These are phyloP conservation scores for Coriaria nepalensis DNA, from an alignment of 306 rosid species.

Conservation along the genomic window DNA sequence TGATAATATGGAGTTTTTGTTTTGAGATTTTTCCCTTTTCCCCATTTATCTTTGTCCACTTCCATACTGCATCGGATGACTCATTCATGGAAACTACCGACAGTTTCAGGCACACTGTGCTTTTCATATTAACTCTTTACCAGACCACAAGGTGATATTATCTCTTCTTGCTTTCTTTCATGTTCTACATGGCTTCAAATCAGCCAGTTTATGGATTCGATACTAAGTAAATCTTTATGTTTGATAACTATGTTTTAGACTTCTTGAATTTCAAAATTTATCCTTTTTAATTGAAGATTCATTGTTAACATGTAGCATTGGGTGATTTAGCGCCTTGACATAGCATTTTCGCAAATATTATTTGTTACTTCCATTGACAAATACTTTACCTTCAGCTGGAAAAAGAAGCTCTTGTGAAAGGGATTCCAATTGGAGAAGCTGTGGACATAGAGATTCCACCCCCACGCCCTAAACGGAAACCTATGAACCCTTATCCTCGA, in stretches of 20 bases:
- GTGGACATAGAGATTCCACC: conserved; percentile 88
- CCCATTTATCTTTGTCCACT: no score
- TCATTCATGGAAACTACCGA: conserved; percentile 8
- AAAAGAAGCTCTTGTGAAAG: conserved; percentile 74
- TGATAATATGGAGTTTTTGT: no score
- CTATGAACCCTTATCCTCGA: conserved; percentile 90
- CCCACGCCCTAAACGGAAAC: conserved; percentile 95
- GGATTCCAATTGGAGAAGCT: conserved; percentile 58
- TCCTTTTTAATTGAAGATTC: no score
- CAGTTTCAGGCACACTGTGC: conserved; percentile 15
- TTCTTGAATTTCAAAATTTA: no score
- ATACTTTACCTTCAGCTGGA: conserved; percentile 54
- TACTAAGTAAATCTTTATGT: no score
- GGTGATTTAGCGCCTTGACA: neutral
- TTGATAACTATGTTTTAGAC: no score
- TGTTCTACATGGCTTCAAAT: conserved; percentile 6
- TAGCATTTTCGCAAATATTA: neutral
- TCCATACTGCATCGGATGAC: neutral
- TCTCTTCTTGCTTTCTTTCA: conserved; percentile 7
- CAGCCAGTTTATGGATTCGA: neutral
- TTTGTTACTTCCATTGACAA: conserved; percentile 12
- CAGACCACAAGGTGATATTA: conserved; percentile 10
- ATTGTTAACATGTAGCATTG: no score
- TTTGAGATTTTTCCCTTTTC: no score
- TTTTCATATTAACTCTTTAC: conserved; percentile 14